These are phyloP conservation scores for Austroboletus festivus DNA, from an alignment of 768 basidiomycete species.

Conservation along the genomic window DNA sequence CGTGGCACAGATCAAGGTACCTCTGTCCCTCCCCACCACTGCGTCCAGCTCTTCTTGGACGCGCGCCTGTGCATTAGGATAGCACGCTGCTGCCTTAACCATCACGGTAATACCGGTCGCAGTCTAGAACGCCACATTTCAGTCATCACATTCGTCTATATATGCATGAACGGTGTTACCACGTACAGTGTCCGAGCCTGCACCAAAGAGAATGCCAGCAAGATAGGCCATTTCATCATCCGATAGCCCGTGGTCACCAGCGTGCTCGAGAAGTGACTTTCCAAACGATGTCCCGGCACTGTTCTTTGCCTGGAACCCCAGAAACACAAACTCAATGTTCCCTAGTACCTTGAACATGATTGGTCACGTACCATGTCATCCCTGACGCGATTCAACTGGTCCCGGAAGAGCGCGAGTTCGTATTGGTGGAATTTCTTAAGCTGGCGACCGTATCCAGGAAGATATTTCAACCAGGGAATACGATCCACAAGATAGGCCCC, in stretches of 20 bases:
- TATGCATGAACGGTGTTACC: not conserved
- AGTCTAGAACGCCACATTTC: not conserved
- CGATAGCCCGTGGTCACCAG: conserved; percentile 45
- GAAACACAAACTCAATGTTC: too few species aligned
- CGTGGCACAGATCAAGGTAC: conserved; percentile 6
- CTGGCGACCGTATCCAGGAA: conserved; percentile 57
- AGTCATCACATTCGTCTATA: too few species aligned
- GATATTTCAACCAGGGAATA: conserved; percentile 34
- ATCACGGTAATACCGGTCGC: conserved; percentile 34
- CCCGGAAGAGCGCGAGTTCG: conserved; percentile 50
- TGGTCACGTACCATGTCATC: conserved; percentile 37
- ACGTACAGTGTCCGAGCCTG: conserved; percentile 53
- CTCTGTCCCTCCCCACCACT: conserved; percentile 42
- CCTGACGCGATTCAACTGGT: conserved; percentile 45
- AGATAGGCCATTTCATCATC: conserved; percentile 56
- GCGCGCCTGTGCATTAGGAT: conserved; percentile 45
- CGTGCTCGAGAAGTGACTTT: conserved; percentile 50
- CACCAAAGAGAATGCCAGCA: conserved; percentile 58
- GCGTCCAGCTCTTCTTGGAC: conserved; percentile 54
- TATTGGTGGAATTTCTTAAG: conserved; percentile 49
- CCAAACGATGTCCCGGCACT: conserved; percentile 39
- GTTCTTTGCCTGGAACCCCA: conserved; percentile 6
- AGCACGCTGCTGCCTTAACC: conserved; percentile 52
- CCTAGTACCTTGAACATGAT: not conserved
- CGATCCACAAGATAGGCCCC: conserved; percentile 33